Base-by-base conservation (phyloP, 371 early-diverging fungal species). In the Fennellomyces sp. region DNA sequence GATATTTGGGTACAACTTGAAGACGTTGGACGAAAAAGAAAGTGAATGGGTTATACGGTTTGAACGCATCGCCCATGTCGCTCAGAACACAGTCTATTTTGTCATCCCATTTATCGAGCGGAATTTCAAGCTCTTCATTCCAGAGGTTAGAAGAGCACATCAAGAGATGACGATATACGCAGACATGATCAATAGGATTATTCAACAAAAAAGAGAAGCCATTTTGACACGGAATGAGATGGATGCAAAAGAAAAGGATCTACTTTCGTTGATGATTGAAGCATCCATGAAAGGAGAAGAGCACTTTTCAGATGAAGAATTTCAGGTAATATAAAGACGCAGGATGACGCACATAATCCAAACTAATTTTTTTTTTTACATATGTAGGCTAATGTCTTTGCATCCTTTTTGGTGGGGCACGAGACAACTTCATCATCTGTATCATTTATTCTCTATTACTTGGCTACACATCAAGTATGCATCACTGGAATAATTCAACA, bases 191-290 rank as follows among this genome's bases (percentile, higher is more conserved):
- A 77, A 73, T 35, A 21, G 21, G 13, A 70, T 82, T 27, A 71
- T 80, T 19, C 70, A 73, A 45, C 58, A 58, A 13, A 61, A 67
- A 35, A 66, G 71, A n/a, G 38, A 51, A 21, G 60, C 47, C 15
- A 50, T 76, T 28, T 42, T 26, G 15, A 47, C 39, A 35, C 39
- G 38, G 17, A 66, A 66, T 5, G 17, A 28, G 17, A 15, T 19
- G n/a, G 65, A 65, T 17, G 49, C 38, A 17, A 60, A 63, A 33
- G 68, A 61, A 49, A 74, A 76, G 6, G 78, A 78, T 47, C 38
- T 82, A 60, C 65, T 82, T 28, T 70, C 82, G 3, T 60, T 82
- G 65, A 72, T 82, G 78, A 54, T 80, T 8, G 63, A 67, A 52
- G 52, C 54, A 25, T 69, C 71, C 33, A 58, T 61, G n/a, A 31